Percentiles rank a stretch among this genome's conserved stretches.
Evolutionary conservation across 2,329 filamentous ascomycete genomes (phyloP).

Genomic region (Verticillium klebahnii): DNA sequence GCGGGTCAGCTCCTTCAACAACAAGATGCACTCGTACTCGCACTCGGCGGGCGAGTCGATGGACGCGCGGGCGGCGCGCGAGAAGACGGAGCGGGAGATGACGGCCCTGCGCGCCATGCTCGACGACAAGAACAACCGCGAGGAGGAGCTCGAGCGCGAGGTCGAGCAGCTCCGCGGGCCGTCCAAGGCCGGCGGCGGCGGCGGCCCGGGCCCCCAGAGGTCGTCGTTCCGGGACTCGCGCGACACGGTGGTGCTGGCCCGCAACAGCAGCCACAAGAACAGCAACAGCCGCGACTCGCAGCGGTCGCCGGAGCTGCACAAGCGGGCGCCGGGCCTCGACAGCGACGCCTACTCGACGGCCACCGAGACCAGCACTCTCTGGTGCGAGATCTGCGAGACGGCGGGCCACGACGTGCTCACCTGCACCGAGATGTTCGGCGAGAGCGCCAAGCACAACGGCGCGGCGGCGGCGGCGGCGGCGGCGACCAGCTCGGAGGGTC

Average conservation of each 20-base stretch:
- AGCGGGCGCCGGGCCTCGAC: constrained; percentile 61
- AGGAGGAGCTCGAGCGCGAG: constrained; percentile 84
- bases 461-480: constrained; percentile 13
- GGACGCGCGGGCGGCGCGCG: constrained; percentile 54
- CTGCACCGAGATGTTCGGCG: constrained; percentile 83
- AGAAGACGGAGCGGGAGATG: constrained; percentile 76
- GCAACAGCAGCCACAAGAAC: constrained; percentile 22
- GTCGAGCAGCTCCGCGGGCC: constrained; percentile 59
- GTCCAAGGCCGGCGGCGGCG: constrained; percentile 8
- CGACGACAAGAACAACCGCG: constrained; percentile 66
- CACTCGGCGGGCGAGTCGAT: constrained; percentile 45
- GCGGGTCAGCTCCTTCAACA: constrained; percentile 29
- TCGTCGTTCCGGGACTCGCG: constrained; percentile 63
- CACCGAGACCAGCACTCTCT: constrained; percentile 70
- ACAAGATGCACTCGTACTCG: constrained; percentile 13
- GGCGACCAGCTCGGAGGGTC: not conserved
- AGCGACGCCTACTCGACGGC: constrained; percentile 65
- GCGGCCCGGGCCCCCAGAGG: constrained; percentile 34
- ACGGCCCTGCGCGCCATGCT: constrained; percentile 70
- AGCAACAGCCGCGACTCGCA: constrained; percentile 28
- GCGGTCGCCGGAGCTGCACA: constrained; percentile 43
- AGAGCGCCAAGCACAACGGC: constrained; percentile 28
- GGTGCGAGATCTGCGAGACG: constrained; percentile 95
- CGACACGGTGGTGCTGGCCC: constrained; percentile 57
- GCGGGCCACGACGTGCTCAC: constrained; percentile 89